These are phyloP conservation scores for Corchorus capsularis DNA, from an alignment of 345 rosid species.

Conservation along the genomic window DNA sequence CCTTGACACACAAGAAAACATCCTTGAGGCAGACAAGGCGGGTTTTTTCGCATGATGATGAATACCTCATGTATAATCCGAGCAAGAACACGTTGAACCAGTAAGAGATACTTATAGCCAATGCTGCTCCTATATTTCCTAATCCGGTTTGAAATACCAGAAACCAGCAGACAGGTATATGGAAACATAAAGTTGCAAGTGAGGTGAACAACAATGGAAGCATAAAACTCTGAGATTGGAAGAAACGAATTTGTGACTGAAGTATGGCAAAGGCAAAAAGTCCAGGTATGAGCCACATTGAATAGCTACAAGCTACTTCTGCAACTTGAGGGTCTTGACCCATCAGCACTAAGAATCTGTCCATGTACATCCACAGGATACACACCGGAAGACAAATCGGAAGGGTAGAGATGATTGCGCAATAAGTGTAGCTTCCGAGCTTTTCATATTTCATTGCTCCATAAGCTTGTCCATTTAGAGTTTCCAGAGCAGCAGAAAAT, in stretches of 20 bases:
- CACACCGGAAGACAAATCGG: neutral
- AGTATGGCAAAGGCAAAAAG: slow-evolving; percentile 11
- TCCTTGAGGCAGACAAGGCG: slow-evolving; percentile 16
- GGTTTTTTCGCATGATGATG: slow-evolving; percentile 16
- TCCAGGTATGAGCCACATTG: slow-evolving; percentile 4
- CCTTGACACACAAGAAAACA: slow-evolving; percentile 32
- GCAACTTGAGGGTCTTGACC: slow-evolving; percentile 9
- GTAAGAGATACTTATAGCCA: neutral
- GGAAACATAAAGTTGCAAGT: neutral
- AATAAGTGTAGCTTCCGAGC: slow-evolving; percentile 3
- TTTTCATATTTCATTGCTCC: slow-evolving; percentile 32
- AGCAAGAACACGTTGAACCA: slow-evolving; percentile 1
- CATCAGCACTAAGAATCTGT: neutral
- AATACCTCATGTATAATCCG: neutral
- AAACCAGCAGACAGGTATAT: slow-evolving; percentile 12
- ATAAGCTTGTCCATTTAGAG: slow-evolving; percentile 45
- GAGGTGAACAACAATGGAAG: neutral
- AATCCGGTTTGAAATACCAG: neutral
- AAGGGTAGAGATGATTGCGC: neutral
- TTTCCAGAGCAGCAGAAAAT: slow-evolving; percentile 43
- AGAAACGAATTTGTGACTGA: slow-evolving; percentile 14
- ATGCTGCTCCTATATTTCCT: slow-evolving; percentile 9
- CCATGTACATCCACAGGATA: slow-evolving; percentile 5
- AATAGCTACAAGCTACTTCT: neutral
- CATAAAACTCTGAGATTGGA: neutral